Base-by-base conservation (phyloP, 176 grass and related monocot genomes). In the Oryza coarctata region DNA sequence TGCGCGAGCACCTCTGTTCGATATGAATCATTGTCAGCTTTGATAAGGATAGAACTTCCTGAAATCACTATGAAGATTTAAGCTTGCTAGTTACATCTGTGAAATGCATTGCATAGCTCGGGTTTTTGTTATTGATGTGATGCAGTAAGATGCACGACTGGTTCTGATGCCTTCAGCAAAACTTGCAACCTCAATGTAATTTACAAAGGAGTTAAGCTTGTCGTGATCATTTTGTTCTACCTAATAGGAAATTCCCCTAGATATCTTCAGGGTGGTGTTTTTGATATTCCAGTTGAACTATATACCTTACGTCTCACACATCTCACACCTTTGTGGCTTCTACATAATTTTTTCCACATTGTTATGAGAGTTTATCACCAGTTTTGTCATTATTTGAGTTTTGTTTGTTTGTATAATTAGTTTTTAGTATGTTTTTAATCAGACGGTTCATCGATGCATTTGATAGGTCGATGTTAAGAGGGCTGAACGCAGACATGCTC, bases 401-500 rank as follows among this genome's bases (percentile, higher is more conserved):
- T 35, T 63, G 5, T 68, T 9, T 47, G 2, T 26, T 32, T 40
- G 6, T 13, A 41, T 32, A 15, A 60, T 70, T 15, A 3, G 66
- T 60, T 72, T 0, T 12, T 18, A 34, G 0, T 4, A 27, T 18
- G 34, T 47, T 68, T 9, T 83, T 0, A 63, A 87, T 12, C 9
- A 43, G 18, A 18, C 14, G 10, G 2, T 60, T 33, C 75, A 11
- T n/a, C 72, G 8, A 13, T 80, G 4, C 55, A 9, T 78, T 87
- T 6, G n/a, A 31, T 32, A 94, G 89, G 80, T 94, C 0, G 72
- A 91, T 60, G 89, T 91, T n/a, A 91, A 82, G 12, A 80, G 80
- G 31, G 90, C 90, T 15, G 69, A 76, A 26, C 22, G 31, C 17
- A 79, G 78, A 30, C 62, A 15, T 30, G 55, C 36, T 18, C 70